Percentiles rank a stretch among this genome's conserved stretches.
These are phyloP conservation scores for Linum usitatissimum DNA, from an alignment of 345 rosid species.

Conservation along the genomic window DNA sequence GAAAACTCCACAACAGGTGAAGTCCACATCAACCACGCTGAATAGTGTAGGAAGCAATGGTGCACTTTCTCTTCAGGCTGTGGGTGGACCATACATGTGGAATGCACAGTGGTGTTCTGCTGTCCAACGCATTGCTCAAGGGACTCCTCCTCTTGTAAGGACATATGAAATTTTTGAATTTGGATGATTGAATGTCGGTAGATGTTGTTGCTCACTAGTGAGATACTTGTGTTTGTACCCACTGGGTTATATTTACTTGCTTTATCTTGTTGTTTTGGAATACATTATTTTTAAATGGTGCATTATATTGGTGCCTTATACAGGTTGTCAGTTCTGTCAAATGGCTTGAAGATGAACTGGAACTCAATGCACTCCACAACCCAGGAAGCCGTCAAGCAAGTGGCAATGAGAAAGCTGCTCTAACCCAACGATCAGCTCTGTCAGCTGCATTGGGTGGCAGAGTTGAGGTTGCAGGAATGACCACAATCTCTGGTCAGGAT, in stretches of 20 bases:
- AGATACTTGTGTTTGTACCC: neutral
- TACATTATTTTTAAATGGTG: neutral
- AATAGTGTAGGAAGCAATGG: constrained; percentile 70
- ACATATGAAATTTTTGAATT: constrained; percentile 16
- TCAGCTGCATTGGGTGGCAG: constrained; percentile 91
- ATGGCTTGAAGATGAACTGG: constrained; percentile 99
- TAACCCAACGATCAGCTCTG: constrained; percentile 76
- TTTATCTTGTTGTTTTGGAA: neutral
- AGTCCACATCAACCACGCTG: constrained; percentile 61
- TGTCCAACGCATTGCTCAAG: constrained; percentile 84
- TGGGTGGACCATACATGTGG: constrained; percentile 98
- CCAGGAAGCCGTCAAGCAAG: constrained; percentile 89
- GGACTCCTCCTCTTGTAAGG: constrained; percentile 99
- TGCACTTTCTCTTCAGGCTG: constrained; percentile 77
- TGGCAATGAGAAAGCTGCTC: constrained; percentile 92
- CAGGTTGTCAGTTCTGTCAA: constrained; percentile 97
- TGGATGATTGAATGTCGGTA: neutral
- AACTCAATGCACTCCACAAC: constrained; percentile 89
- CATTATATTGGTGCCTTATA: constrained; percentile 8
- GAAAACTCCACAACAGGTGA: constrained; percentile 44
- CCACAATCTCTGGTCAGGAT: constrained; percentile 76
- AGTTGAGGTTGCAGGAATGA: constrained; percentile 80
- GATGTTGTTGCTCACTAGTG: constrained; percentile 2
- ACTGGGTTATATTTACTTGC: neutral
- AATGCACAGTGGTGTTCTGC: constrained; percentile 69